Percentiles rank a stretch among this genome's conserved stretches.
Evolutionary conservation across 495 filamentous ascomycete species (phyloP).

Genomic region (Acidomyces sp.): DNA sequence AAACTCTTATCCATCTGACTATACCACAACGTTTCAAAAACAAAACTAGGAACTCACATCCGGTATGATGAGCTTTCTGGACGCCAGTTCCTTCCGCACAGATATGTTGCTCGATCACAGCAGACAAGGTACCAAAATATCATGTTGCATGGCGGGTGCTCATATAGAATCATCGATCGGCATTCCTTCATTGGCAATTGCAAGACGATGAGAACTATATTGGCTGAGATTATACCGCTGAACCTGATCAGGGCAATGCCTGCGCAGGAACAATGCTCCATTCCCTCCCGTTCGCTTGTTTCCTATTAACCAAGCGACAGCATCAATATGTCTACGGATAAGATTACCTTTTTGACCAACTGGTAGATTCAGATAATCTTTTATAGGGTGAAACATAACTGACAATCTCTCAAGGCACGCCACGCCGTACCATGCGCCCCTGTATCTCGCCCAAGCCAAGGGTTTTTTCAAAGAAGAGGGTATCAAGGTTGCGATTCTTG

Average conservation of each 20-base stretch:
- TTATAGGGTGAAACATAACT: slow-evolving; percentile 7
- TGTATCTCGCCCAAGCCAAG: slow-evolving; percentile 56
- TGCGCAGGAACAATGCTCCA: slow-evolving; percentile 71
- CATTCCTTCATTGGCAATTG: too few relatives aligned
- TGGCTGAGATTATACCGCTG: slow-evolving; percentile 55
- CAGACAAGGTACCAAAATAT: too few relatives aligned
- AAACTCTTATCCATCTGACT: too few relatives aligned
- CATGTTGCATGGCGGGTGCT: too few relatives aligned
- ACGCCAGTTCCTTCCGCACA: too few relatives aligned
- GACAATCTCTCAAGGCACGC: slow-evolving; percentile 46
- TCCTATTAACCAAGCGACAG: slow-evolving; percentile 26
- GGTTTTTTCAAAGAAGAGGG: slow-evolving; percentile 31
- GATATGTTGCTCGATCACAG: too few relatives aligned
- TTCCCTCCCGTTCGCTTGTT: slow-evolving; percentile 29
- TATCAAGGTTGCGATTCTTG: slow-evolving; percentile 56
- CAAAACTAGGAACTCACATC: too few relatives aligned
- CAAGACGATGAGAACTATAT: too few relatives aligned
- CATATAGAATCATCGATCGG: too few relatives aligned
- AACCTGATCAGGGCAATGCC: slow-evolving; percentile 81
- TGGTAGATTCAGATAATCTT: slow-evolving; percentile 34
- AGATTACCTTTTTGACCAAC: slow-evolving; percentile 64
- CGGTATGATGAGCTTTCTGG: too few relatives aligned
- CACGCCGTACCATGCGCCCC: slow-evolving; percentile 58
- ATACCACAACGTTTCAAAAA: too few relatives aligned
- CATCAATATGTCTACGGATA: slow-evolving; percentile 55